Evolutionary conservation across 352 stramenopile genomes (phyloP).

Genomic region (Globisporangium acanthophoron): DNA sequence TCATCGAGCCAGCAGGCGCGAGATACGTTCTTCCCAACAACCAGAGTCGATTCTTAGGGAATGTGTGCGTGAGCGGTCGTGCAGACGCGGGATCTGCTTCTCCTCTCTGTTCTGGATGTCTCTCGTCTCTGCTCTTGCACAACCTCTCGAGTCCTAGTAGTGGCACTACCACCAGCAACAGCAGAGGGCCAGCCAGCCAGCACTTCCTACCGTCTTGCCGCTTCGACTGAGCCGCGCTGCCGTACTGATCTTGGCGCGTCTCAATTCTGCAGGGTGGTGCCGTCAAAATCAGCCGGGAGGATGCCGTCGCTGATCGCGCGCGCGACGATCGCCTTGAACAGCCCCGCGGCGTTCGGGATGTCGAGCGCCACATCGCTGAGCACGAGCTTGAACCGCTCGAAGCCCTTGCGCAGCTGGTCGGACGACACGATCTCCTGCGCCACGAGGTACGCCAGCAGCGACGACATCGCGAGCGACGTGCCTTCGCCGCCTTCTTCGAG

Average conservation of each 20-base stretch:
- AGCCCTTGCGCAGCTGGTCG: slow-evolving; percentile 71
- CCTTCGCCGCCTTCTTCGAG: slow-evolving; percentile 43
- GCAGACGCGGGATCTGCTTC: background rate
- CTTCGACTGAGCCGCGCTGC: background rate
- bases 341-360: slow-evolving; percentile 45
- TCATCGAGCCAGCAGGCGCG: background rate
- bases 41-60: background rate
- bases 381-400: slow-evolving; percentile 74
- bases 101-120: background rate
- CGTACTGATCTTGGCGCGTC: background rate
- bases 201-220: no score
- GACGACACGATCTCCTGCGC: slow-evolving; percentile 53
- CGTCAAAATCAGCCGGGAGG: slow-evolving; percentile 39
- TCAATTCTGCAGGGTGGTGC: slow-evolving; percentile 18
- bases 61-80: background rate
- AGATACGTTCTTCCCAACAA: background rate
- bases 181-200: no score
- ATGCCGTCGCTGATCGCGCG: slow-evolving; percentile 46
- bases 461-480: slow-evolving; percentile 56
- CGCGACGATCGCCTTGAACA: slow-evolving; percentile 38
- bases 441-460: slow-evolving; percentile 68
- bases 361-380: slow-evolving; percentile 61
- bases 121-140: background rate
- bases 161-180: no score
- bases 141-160: background rate